Evolutionary conservation across 208 protist species (phyloP).

Genomic region (Naegleria lovaniensis): DNA sequence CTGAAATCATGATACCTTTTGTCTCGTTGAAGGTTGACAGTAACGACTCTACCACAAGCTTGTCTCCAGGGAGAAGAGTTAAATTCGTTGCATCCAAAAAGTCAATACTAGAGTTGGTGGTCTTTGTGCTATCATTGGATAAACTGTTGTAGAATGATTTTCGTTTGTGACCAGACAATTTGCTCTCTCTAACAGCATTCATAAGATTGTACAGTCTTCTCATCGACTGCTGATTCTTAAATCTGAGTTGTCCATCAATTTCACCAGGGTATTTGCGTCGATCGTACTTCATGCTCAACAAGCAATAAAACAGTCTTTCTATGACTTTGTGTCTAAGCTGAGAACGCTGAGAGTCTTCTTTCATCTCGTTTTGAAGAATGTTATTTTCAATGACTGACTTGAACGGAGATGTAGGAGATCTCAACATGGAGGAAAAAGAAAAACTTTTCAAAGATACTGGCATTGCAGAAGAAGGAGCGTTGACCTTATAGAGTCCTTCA

Average conservation of each 20-base stretch:
- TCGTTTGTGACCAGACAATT: neutral
- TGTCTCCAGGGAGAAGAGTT: neutral
- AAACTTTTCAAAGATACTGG: neutral
- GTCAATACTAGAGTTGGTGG: neutral
- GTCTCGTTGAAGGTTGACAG: neutral
- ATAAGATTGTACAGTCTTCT: slow-evolving; percentile 7
- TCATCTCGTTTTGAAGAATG: neutral
- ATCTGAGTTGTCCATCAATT: neutral
- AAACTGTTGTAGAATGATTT: neutral
- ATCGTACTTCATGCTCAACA: neutral
- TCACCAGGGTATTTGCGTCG: neutral
- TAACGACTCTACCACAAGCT: neutral
- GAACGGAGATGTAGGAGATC: neutral
- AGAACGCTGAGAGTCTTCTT: neutral
- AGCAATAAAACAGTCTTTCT: slow-evolving; percentile 1
- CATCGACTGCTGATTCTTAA: slow-evolving; percentile 6
- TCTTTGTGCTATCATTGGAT: neutral
- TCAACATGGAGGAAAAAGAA: neutral
- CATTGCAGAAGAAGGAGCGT: neutral
- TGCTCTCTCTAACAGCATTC: neutral
- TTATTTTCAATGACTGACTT: neutral
- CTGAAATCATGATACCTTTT: neutral
- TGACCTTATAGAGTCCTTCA: neutral
- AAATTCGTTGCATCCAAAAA: neutral
- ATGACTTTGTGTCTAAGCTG: neutral